phyloP scores from a whole-genome alignment of 192 early-diverging fungal genomes.

The Entomortierella parvispora region DNA sequence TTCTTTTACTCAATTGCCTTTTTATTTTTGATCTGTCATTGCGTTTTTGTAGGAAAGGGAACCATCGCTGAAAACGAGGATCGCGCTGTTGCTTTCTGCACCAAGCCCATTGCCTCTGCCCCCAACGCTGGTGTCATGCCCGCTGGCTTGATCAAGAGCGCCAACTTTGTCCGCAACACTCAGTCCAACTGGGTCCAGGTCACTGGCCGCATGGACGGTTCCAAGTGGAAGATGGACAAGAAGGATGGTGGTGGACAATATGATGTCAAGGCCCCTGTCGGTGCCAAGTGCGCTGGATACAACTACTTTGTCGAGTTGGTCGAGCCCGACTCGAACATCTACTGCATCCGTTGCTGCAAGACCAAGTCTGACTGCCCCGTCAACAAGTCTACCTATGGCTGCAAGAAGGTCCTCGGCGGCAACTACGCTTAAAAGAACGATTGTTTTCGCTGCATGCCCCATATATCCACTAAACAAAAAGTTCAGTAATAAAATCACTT shows the following conservation, averaged over 20 bases:
- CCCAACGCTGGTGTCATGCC: conserved; percentile 47
- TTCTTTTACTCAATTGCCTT: too few species aligned
- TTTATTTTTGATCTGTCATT: too few species aligned
- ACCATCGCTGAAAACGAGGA: conserved; percentile 58
- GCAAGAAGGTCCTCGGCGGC: conserved; percentile 36
- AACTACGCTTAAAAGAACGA: conserved; percentile 28
- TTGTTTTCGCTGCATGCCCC: too few species aligned
- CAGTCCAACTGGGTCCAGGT: conserved; percentile 57
- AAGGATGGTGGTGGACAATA: conserved; percentile 56
- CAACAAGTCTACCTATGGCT: conserved; percentile 45
- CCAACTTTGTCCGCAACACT: conserved; percentile 39
- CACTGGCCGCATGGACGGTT: conserved; percentile 59
- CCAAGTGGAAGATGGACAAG: conserved; percentile 43
- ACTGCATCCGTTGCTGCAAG: conserved; percentile 61
- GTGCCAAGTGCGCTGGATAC: conserved; percentile 57
- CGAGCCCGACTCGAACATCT: conserved; percentile 58
- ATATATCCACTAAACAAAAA: too few species aligned
- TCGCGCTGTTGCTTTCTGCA: conserved; percentile 51
- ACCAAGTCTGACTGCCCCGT: conserved; percentile 45
- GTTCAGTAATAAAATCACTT: too few species aligned
- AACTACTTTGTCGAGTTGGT: conserved; percentile 63
- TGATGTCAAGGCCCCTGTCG: conserved; percentile 58
- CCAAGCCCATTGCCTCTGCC: conserved; percentile 51
- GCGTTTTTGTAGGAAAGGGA: not conserved
- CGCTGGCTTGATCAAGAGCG: conserved; percentile 56